Percentiles rank a stretch among this genome's conserved stretches.
phyloP scores from a whole-genome alignment of 2,329 filamentous ascomycete species.

The Beauveria varroae region DNA sequence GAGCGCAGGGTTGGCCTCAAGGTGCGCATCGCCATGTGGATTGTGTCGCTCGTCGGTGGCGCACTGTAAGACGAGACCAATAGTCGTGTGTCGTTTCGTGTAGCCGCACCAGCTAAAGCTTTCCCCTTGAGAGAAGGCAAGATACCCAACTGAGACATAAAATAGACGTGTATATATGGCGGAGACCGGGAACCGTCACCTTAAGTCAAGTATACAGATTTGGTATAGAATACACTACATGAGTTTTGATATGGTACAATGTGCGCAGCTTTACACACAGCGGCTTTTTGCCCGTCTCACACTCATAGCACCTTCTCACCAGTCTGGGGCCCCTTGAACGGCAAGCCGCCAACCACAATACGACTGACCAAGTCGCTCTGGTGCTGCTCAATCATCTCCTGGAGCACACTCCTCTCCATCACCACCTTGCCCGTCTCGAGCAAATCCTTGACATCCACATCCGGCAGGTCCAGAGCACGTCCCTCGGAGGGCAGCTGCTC shows the following conservation, averaged over 20 bases:
- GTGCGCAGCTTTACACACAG: neutral
- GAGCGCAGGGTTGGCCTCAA: conserved; percentile 81
- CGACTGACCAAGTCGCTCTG: conserved; percentile 55
- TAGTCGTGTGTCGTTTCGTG: too few species aligned
- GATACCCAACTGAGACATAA: conserved; percentile 1
- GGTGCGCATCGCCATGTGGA: conserved; percentile 88
- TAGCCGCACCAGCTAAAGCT: too few species aligned
- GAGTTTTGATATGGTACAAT: conserved; percentile 8
- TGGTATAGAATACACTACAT: conserved; percentile 8
- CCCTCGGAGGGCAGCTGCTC: conserved; percentile 58
- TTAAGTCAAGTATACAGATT: neutral
- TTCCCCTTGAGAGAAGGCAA: neutral
- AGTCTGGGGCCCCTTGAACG: conserved; percentile 24
- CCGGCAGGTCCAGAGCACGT: conserved; percentile 59
- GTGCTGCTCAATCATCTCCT: conserved; percentile 65
- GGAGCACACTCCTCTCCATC: conserved; percentile 74
- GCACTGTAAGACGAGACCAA: conserved; percentile 55
- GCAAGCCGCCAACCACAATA: conserved; percentile 36
- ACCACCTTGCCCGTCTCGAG: conserved; percentile 78
- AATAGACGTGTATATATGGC: neutral
- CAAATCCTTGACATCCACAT: conserved; percentile 94
- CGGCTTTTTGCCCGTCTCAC: neutral
- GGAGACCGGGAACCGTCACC: neutral
- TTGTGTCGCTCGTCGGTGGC: conserved; percentile 77
- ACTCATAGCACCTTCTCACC: conserved; percentile 31